Conservation (phyloP, 140 eudicot genomes). For the Artemisia princeps region DNA sequence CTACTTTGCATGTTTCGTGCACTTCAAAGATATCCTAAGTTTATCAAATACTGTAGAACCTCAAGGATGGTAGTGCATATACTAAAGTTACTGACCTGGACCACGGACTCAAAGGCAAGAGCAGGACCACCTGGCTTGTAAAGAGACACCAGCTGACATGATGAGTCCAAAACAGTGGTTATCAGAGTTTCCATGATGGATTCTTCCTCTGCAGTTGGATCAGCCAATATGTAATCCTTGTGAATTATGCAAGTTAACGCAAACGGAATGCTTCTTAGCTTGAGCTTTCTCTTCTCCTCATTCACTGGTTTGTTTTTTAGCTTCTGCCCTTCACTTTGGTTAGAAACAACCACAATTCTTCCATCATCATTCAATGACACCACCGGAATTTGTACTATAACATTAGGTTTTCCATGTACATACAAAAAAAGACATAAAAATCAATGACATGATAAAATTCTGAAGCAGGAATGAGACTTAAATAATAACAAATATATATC, state of each 20-base stretch:
- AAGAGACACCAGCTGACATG: constrained; percentile 69
- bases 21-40: background rate
- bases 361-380: constrained; percentile 87
- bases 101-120: constrained; percentile 51
- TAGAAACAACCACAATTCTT: constrained; percentile 58
- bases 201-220: constrained; percentile 92
- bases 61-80: background rate
- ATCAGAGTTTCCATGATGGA: constrained; percentile 71
- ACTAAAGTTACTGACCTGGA: constrained; percentile 47
- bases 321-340: constrained; percentile 46
- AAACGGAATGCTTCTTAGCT: constrained; percentile 45
- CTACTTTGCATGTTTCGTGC: background rate
- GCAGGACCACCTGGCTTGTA: constrained; percentile 89
- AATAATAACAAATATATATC: background rate
- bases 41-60: background rate
- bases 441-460: background rate
- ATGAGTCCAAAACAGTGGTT: constrained; percentile 69
- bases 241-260: constrained; percentile 74
- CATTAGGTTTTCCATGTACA: constrained; percentile 4
- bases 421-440: background rate
- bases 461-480: background rate
- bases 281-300: constrained; percentile 72
- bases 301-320: constrained; percentile 60
- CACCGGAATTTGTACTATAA: constrained; percentile 82
- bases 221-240: constrained; percentile 76